phyloP scores from a whole-genome alignment of 164 flowering plant species.

The Magnolia kwangsiensis region DNA sequence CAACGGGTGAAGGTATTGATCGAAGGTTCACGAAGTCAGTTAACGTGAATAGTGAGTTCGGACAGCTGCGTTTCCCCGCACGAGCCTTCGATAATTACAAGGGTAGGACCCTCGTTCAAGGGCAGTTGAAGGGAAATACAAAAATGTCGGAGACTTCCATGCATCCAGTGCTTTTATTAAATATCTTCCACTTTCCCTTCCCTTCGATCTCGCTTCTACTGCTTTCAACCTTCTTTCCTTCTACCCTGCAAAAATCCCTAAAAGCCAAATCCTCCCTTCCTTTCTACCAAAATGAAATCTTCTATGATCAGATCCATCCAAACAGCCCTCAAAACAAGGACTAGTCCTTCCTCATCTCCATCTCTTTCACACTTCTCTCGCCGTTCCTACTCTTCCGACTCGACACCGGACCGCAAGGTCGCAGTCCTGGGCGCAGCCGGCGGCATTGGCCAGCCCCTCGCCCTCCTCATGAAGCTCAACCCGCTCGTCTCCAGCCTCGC shows the following conservation, averaged over 20 bases:
- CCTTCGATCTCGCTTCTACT: neutral
- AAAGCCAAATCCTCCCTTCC: neutral
- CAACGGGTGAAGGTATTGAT: too few species aligned
- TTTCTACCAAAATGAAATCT: slow-evolving; percentile 27
- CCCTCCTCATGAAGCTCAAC: slow-evolving; percentile 57
- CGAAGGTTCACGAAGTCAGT: too few species aligned
- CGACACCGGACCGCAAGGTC: slow-evolving; percentile 43
- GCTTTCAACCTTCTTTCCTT: neutral
- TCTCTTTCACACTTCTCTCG: slow-evolving; percentile 5
- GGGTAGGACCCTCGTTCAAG: neutral
- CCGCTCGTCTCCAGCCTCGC: slow-evolving; percentile 57
- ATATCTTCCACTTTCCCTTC: neutral
- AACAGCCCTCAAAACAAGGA: slow-evolving; percentile 24
- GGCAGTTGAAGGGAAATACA: neutral
- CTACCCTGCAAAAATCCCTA: neutral
- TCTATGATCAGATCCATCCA: slow-evolving; percentile 37
- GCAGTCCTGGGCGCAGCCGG: slow-evolving; percentile 60
- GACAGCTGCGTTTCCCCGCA: neutral
- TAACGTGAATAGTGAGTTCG: too few species aligned
- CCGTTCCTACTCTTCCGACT: slow-evolving; percentile 26
- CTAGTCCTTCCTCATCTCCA: neutral
- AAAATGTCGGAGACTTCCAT: neutral
- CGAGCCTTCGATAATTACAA: neutral
- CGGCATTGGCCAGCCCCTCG: slow-evolving; percentile 59
- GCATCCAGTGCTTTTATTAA: neutral